Evolutionary conservation across 164 flowering plant genomes (phyloP).

Genomic region (Vitis rotundifolia): DNA sequence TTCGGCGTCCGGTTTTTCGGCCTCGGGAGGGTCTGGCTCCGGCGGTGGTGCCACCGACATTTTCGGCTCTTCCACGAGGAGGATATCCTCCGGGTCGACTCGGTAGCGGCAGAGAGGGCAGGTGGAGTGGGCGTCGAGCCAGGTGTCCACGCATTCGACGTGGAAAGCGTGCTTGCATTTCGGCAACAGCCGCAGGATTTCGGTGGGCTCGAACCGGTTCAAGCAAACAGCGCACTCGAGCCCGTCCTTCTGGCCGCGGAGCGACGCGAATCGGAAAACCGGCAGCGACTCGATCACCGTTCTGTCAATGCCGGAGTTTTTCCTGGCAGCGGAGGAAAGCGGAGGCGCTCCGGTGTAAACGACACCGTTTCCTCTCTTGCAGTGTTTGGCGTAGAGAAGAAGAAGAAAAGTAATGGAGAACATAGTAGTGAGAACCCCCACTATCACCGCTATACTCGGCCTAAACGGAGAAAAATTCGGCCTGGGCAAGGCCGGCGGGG

Average conservation of each 20-base stretch:
- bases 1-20: not conserved
- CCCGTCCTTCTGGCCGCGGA: conserved; percentile 73
- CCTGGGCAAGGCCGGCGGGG: conserved; percentile 4
- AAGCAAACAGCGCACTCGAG: conserved; percentile 95
- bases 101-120: conserved; percentile 94
- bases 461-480: conserved; percentile 33
- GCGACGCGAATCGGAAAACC: conserved; percentile 66
- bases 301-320: conserved; percentile 74
- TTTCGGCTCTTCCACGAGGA: conserved; percentile 38
- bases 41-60: not conserved
- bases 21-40: not conserved
- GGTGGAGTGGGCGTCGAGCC: conserved; percentile 96
- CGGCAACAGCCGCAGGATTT: conserved; percentile 73
- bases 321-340: conserved; percentile 22
- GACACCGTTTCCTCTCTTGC: conserved; percentile 34
- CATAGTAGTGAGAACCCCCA: conserved; percentile 66
- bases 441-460: conserved; percentile 64
- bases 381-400: conserved; percentile 86
- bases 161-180: conserved; percentile 97
- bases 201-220: conserved; percentile 53
- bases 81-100: conserved; percentile 87
- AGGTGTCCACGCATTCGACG: conserved; percentile 90
- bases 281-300: conserved; percentile 77
- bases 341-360: not conserved
- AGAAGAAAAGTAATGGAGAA: conserved; percentile 77